Evolutionary conservation across 352 stramenopile species (phyloP), one percentile per base, ranked within the genome.

Genomic region (Phytophthora sansomeana): DNA sequence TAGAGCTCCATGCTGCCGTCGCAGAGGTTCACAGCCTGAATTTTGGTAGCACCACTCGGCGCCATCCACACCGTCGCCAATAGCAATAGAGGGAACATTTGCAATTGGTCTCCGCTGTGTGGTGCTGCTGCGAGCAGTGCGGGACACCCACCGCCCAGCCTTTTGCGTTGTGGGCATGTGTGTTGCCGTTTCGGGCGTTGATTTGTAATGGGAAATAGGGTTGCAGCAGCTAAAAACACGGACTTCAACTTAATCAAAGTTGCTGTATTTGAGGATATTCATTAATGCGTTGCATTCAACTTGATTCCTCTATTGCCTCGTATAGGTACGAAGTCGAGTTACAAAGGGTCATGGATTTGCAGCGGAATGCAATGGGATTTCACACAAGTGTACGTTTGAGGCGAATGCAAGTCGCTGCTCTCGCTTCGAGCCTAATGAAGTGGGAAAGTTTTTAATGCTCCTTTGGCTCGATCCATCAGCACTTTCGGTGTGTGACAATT

Each of bases 1-100:
- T 60, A 78, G 41, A 83, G 58, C 49, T 63, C 43, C 66, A 87
- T 77, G 29, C 52, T 63, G 46, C 48, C 58, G 16, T 57, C 57
- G 63, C 78, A 87, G n/a, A 72, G 52, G 58, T 87, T 87, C 35
- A 76, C 56, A 50, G 78, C 66, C 33, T 68, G 30, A 52, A 86
- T 78, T 30, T 80, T 72, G 16, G 79, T 72, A 17, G 63, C 73
- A 6, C 39, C 26, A 2, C 16, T 43, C 16, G 69, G 41, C 8
- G 24, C 11, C 17, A 43, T 24, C 38, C 38, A 43, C 38, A 13
- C 10, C 10, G 33, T 39, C 33, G 39, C 16, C 26, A 73, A 35
- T 17, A 61, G 6, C 26, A 58, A 10, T 47, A 73, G 28, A 11
- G 72, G 4, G 30, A 74, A 28, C 35, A 28, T 43, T 43, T 43